A percentile compares a stretch with the other conserved stretches of the same genome.
Conservation (phyloP, 192 early-diverging fungal species). For the Podila epicladia region DNA sequence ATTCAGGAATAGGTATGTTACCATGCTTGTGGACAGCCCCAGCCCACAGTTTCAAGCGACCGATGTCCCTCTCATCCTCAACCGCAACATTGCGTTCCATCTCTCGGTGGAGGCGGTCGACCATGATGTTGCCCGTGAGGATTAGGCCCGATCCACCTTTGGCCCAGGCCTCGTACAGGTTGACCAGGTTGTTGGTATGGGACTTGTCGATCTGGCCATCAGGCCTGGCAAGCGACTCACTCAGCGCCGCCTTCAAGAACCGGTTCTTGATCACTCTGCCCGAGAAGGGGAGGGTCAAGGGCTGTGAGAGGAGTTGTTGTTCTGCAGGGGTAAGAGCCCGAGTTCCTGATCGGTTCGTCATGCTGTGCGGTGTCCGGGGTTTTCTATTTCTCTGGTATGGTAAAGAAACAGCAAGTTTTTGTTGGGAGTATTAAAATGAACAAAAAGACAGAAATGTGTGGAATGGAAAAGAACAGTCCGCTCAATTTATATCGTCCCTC, state of each 20-base stretch:
- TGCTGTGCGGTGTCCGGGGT: neutral
- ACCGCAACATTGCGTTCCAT: slow-evolving; percentile 13
- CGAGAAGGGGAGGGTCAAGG: slow-evolving; percentile 19
- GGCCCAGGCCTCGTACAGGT: slow-evolving; percentile 11
- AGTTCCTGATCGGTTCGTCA: neutral
- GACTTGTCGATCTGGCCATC: slow-evolving; percentile 12
- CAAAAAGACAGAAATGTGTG: too few relatives aligned
- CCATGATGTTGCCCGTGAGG: slow-evolving; percentile 28
- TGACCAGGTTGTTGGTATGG: slow-evolving; percentile 2
- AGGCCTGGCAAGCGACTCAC: slow-evolving; percentile 7
- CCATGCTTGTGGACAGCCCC: slow-evolving; percentile 19
- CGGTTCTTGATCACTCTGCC: slow-evolving; percentile 26
- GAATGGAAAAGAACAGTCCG: too few relatives aligned
- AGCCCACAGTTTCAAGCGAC: slow-evolving; percentile 8
- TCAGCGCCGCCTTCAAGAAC: slow-evolving; percentile 17
- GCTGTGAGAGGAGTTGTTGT: slow-evolving; percentile 5
- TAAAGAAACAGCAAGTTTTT: too few relatives aligned
- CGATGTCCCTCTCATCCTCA: slow-evolving; percentile 12
- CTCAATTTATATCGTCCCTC: too few relatives aligned
- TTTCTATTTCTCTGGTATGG: too few relatives aligned
- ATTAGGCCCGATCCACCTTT: slow-evolving; percentile 16
- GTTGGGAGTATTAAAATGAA: too few relatives aligned
- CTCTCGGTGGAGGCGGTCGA: slow-evolving; percentile 11
- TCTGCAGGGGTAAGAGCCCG: neutral
- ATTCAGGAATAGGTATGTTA: neutral